phyloP scores from a whole-genome alignment of 2,329 filamentous ascomycete genomes.

The Fusarium circinatum region DNA sequence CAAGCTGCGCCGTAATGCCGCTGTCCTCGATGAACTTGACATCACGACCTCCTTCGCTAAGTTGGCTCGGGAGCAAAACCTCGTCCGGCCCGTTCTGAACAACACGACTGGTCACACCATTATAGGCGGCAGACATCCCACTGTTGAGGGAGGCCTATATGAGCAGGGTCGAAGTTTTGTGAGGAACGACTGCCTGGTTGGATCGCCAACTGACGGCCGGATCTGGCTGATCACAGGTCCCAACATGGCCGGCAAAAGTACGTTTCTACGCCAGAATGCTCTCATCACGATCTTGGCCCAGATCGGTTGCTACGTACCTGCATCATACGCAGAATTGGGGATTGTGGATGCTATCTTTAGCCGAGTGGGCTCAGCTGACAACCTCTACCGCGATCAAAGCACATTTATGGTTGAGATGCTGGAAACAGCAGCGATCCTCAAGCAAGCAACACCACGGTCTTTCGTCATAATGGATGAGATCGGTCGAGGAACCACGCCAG shows the following conservation, averaged over 20 bases:
- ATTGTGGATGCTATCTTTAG: conserved; percentile 97
- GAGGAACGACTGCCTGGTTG: conserved; percentile 85
- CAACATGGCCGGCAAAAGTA: conserved; percentile 99
- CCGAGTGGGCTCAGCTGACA: conserved; percentile 92
- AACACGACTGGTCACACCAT: conserved; percentile 75
- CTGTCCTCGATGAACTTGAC: conserved; percentile 93
- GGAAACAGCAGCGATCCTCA: conserved; percentile 91
- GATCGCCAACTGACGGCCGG: conserved; percentile 71
- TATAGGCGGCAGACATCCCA: conserved; percentile 88
- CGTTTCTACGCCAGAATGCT: conserved; percentile 94
- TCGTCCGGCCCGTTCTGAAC: conserved; percentile 79
- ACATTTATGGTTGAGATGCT: conserved; percentile 99
- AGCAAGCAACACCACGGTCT: conserved; percentile 81
- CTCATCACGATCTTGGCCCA: conserved; percentile 94
- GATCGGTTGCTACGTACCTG: conserved; percentile 91
- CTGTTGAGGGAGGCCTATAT: conserved; percentile 84
- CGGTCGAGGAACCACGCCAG: conserved; percentile 90
- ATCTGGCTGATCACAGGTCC: conserved; percentile 79
- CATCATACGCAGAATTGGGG: conserved; percentile 84
- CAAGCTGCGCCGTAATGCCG: conserved; percentile 86
- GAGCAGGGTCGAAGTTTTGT: conserved; percentile 85
- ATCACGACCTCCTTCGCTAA: conserved; percentile 86
- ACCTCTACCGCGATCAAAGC: conserved; percentile 92
- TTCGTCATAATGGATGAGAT: conserved; percentile 99
- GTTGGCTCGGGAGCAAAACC: conserved; percentile 77